These are phyloP conservation scores for Phytopythium vexans DNA, from an alignment of 352 stramenopile genomes.

Conservation along the genomic window DNA sequence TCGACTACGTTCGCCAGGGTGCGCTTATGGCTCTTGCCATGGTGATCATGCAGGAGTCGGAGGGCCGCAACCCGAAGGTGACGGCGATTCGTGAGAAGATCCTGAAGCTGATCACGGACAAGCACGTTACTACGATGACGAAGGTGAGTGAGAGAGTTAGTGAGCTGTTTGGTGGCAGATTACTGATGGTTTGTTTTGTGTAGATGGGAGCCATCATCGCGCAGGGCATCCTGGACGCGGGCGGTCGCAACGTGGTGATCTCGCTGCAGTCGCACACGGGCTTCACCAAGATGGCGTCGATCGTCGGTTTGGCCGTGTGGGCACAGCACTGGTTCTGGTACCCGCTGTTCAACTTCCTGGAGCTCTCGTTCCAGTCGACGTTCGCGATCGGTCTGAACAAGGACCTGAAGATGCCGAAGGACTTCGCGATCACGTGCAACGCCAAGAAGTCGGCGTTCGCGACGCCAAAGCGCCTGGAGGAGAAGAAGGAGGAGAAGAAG, in stretches of 20 bases:
- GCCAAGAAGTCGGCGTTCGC: slow-evolving; percentile 96
- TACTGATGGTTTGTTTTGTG: neutral
- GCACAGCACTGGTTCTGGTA: slow-evolving; percentile 99
- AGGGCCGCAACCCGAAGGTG: slow-evolving; percentile 82
- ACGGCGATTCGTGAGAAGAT: slow-evolving; percentile 84
- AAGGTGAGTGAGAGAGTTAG: slow-evolving; percentile 47
- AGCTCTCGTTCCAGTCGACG: slow-evolving; percentile 95
- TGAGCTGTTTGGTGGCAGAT: neutral
- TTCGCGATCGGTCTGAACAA: slow-evolving; percentile 97
- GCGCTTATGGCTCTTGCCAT: slow-evolving; percentile 96
- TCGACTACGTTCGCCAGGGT: slow-evolving; percentile 98
- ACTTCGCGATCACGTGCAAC: slow-evolving; percentile 92
- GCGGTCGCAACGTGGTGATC: slow-evolving; percentile 96
- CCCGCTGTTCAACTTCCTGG: slow-evolving; percentile 98
- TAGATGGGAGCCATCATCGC: slow-evolving; percentile 97
- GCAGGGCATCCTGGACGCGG: slow-evolving; percentile 96
- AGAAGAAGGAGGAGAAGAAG: slow-evolving; percentile 99
- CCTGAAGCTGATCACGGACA: slow-evolving; percentile 93
- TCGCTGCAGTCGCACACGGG: slow-evolving; percentile 94
- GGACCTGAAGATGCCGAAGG: slow-evolving; percentile 96
- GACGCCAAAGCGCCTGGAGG: slow-evolving; percentile 96
- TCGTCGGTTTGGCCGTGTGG: slow-evolving; percentile 96
- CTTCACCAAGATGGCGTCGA: slow-evolving; percentile 97
- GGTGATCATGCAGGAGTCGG: slow-evolving; percentile 98
- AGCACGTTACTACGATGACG: slow-evolving; percentile 98